A percentile compares a stretch with the other conserved stretches of the same genome.
Evolutionary conservation across 192 early-diverging fungal species (phyloP).

Genomic region (Podila verticillata): DNA sequence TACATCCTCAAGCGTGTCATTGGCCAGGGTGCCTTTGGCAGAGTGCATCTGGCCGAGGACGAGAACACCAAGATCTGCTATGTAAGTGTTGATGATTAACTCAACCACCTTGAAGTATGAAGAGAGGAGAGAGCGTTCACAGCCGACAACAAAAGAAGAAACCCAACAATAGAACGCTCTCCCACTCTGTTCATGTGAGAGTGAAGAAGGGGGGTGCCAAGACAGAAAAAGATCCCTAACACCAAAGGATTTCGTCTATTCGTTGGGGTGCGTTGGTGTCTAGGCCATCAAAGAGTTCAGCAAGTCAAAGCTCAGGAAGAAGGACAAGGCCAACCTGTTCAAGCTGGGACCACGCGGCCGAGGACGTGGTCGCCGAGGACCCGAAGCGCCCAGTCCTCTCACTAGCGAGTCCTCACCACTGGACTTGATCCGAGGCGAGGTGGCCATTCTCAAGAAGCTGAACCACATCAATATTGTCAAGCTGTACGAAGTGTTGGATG

Average conservation of each 20-base stretch:
- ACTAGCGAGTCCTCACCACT: conserved; percentile 73
- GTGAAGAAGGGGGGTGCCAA: no score
- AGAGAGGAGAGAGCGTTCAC: no score
- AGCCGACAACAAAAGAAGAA: no score
- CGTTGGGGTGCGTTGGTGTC: neutral
- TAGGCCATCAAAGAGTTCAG: conserved; percentile 96
- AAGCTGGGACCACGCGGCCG: conserved; percentile 59
- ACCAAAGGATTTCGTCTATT: neutral
- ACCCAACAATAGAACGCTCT: neutral
- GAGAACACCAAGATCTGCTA: conserved; percentile 60
- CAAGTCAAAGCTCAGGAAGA: conserved; percentile 84
- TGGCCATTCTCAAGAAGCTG: conserved; percentile 96
- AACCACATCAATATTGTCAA: conserved; percentile 88
- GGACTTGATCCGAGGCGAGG: conserved; percentile 85
- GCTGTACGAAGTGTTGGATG: conserved; percentile 94
- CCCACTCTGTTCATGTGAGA: no score
- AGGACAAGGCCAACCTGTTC: conserved; percentile 65
- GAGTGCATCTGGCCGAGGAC: conserved; percentile 80
- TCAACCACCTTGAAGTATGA: neutral
- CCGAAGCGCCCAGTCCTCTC: conserved; percentile 46
- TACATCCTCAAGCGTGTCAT: conserved; percentile 82
- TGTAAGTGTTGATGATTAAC: conserved; percentile 55
- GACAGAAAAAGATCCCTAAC: no score
- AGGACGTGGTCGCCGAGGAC: conserved; percentile 63
- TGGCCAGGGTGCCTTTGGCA: conserved; percentile 91